Conservation (phyloP, 176 grass and related monocot species). For the Panicum miliaceum region DNA sequence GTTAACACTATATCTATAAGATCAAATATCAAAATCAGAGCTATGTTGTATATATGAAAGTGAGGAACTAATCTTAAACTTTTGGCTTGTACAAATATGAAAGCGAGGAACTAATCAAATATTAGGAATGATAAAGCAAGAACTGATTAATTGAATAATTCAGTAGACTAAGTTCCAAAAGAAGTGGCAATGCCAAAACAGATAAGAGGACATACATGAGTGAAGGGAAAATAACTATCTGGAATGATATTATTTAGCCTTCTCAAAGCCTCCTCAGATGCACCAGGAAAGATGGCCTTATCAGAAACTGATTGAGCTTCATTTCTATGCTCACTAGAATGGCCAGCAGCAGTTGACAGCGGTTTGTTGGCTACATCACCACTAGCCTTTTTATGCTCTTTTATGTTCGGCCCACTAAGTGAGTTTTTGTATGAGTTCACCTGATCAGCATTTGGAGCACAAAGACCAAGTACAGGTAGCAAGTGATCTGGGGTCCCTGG, state of each 20-base stretch:
- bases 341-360: slow-evolving; percentile 31
- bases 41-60: slow-evolving; percentile 35
- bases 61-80: slow-evolving; percentile 11
- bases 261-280: slow-evolving; percentile 56
- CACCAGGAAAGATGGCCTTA: slow-evolving; percentile 49
- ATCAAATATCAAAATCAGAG: background rate
- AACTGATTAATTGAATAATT: slow-evolving; percentile 12
- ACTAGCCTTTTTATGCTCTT: slow-evolving; percentile 57
- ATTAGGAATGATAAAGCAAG: background rate
- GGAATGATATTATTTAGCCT: slow-evolving; percentile 73
- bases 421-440: slow-evolving; percentile 55
- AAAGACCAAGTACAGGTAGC: slow-evolving; percentile 89
- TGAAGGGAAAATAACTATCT: slow-evolving; percentile 90
- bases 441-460: slow-evolving; percentile 91
- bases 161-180: background rate
- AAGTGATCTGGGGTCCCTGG: slow-evolving; percentile 63
- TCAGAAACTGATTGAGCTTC: slow-evolving; percentile 45
- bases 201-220: slow-evolving; percentile 62
- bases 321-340: slow-evolving; percentile 46
- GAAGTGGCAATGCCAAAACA: slow-evolving; percentile 18
- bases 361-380: slow-evolving; percentile 44
- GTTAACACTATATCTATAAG: slow-evolving; percentile 10
- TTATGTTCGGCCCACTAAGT: slow-evolving; percentile 42
- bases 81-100: background rate
- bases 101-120: slow-evolving; percentile 30